A percentile compares a stretch with the other conserved stretches of the same genome.
These are phyloP conservation scores for Acanthamoeba polyphaga DNA, from an alignment of 208 protist genomes.

Conservation along the genomic window DNA sequence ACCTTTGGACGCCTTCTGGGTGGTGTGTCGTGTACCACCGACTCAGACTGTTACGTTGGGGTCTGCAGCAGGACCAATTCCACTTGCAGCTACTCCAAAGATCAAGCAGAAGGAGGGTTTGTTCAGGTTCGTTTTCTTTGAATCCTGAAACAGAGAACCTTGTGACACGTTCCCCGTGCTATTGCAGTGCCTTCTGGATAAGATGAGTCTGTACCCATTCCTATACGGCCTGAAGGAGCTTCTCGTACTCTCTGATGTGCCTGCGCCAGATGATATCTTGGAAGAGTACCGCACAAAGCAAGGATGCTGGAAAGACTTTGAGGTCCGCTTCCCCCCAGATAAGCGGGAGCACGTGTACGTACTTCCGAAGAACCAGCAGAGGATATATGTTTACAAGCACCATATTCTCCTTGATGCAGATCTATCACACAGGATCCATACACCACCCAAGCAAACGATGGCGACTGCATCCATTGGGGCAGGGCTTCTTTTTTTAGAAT, in stretches of 20 bases:
- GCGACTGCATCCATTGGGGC: not conserved
- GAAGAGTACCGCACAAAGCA: not conserved
- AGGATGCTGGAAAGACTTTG: not conserved
- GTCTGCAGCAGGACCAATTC: not conserved
- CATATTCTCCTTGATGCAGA: no score
- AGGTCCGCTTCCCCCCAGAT: not conserved
- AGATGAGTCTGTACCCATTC: not conserved
- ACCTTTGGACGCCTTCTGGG: not conserved
- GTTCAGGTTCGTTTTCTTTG: not conserved
- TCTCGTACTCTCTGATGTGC: not conserved
- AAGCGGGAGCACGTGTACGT: not conserved
- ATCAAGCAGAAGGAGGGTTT: not conserved
- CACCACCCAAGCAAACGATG: no score
- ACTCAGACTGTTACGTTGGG: not conserved
- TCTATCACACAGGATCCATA: no score
- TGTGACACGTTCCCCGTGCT: not conserved
- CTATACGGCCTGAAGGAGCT: not conserved
- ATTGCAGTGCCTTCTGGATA: not conserved
- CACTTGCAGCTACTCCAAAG: not conserved
- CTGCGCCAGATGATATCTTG: not conserved
- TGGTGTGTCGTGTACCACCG: not conserved
- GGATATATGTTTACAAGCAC: accelerated
- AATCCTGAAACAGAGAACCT: no score
- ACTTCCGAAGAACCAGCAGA: no score
- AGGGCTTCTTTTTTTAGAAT: not conserved